These are phyloP conservation scores for Cardamine occulta DNA, from an alignment of 345 rosid species.

Conservation along the genomic window DNA sequence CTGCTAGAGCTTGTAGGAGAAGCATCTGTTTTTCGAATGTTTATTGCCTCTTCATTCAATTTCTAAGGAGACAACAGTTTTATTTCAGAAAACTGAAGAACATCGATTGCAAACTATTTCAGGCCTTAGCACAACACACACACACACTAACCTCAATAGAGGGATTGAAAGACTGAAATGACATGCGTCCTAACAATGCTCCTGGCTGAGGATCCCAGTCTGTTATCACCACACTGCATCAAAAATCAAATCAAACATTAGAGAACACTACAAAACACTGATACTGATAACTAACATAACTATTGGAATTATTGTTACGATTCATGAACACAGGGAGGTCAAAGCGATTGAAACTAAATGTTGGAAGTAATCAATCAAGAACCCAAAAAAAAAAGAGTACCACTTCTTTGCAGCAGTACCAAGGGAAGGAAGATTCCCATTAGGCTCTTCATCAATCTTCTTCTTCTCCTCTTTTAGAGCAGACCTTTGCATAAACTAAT, in stretches of 20 bases:
- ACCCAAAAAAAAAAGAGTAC: slow-evolving; percentile 39
- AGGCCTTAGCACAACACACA: slow-evolving; percentile 20
- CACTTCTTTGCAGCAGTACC: slow-evolving; percentile 59
- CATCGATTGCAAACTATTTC: slow-evolving; percentile 26
- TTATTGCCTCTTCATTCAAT: slow-evolving; percentile 64
- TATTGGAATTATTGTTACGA: too few species aligned
- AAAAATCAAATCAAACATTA: background rate
- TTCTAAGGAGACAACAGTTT: slow-evolving; percentile 55
- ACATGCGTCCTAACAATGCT: slow-evolving; percentile 84
- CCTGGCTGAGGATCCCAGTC: slow-evolving; percentile 96
- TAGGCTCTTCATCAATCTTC: slow-evolving; percentile 63
- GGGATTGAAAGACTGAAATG: slow-evolving; percentile 92
- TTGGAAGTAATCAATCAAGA: slow-evolving; percentile 16
- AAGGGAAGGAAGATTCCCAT: slow-evolving; percentile 52
- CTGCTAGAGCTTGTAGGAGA: slow-evolving; percentile 49
- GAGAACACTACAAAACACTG: slow-evolving; percentile 3
- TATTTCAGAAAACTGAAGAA: slow-evolving; percentile 38
- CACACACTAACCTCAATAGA: slow-evolving; percentile 79
- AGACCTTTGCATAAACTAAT: slow-evolving; percentile 83
- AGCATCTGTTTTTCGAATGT: slow-evolving; percentile 44
- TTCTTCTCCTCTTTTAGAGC: slow-evolving; percentile 61
- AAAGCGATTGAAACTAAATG: background rate
- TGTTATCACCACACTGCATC: slow-evolving; percentile 73
- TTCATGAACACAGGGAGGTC: background rate
- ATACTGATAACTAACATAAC: slow-evolving; percentile 3